Conservation (phyloP, 2,329 filamentous ascomycete species). For the Curvularia lunata region DNA sequence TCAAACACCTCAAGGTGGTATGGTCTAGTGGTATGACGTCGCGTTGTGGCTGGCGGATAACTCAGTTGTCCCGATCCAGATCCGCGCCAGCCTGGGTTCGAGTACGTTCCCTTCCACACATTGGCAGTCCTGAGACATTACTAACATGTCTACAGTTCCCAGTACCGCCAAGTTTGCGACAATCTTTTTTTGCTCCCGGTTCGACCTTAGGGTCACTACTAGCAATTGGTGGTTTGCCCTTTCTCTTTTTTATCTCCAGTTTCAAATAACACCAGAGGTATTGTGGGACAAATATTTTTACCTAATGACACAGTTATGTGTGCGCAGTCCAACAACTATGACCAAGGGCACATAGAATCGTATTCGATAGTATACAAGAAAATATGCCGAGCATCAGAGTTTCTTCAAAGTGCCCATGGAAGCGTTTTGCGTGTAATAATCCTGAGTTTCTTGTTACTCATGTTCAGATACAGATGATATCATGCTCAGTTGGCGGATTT, state of each 20-base stretch:
- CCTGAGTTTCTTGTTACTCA: background rate
- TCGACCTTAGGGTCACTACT: no score
- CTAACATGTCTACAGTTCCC: slow-evolving; percentile 35
- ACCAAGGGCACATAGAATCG: no score
- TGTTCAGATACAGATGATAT: background rate
- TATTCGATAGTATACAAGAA: no score
- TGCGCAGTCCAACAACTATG: no score
- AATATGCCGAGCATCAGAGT: no score
- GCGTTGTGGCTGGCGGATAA: slow-evolving; percentile 40
- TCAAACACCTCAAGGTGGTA: slow-evolving; percentile 25
- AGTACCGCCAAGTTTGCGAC: slow-evolving; percentile 34
- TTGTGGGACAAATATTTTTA: no score
- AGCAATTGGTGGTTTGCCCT: background rate
- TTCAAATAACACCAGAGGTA: no score
- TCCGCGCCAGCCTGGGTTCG: slow-evolving; percentile 43
- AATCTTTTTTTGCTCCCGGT: slow-evolving; percentile 19
- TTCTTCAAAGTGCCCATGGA: no score
- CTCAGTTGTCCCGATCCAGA: slow-evolving; percentile 25
- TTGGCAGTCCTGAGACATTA: slow-evolving; percentile 24
- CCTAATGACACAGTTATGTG: no score
- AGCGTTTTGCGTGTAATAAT: background rate
- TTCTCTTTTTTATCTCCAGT: background rate
- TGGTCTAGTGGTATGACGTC: slow-evolving; percentile 44
- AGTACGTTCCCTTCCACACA: slow-evolving; percentile 21
- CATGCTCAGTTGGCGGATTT: slow-evolving; percentile 2